Percentiles rank a stretch among this genome's conserved stretches.
Evolutionary conservation across 2,329 filamentous ascomycete genomes (phyloP).

Genomic region (Penicillium sp.): DNA sequence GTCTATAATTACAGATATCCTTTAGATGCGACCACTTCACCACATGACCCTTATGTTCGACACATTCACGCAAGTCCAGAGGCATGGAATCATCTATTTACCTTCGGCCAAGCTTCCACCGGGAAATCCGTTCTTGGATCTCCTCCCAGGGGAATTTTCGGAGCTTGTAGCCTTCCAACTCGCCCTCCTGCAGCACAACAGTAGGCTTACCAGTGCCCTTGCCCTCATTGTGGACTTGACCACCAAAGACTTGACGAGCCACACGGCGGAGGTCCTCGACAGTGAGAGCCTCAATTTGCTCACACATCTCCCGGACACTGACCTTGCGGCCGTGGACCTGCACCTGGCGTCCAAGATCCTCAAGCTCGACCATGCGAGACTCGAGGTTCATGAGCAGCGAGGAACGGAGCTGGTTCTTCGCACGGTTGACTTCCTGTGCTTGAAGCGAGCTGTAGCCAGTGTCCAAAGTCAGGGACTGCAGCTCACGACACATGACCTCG

Average conservation of each 20-base stretch:
- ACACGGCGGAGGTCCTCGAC: slow-evolving; percentile 78
- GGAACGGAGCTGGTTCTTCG: slow-evolving; percentile 93
- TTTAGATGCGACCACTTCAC: slow-evolving; percentile 1
- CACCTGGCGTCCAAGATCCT: slow-evolving; percentile 90
- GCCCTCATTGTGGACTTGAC: slow-evolving; percentile 71
- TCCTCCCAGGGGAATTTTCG: slow-evolving; percentile 77
- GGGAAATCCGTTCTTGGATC: slow-evolving; percentile 80
- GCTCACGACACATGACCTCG: slow-evolving; percentile 90
- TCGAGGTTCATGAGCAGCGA: slow-evolving; percentile 96
- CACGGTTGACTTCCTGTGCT: slow-evolving; percentile 76
- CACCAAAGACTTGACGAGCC: slow-evolving; percentile 73
- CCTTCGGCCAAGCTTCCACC: slow-evolving; percentile 74
- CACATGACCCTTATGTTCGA: background rate
- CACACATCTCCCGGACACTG: slow-evolving; percentile 89
- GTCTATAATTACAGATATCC: slow-evolving; percentile 15
- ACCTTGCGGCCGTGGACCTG: slow-evolving; percentile 95
- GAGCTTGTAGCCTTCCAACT: slow-evolving; percentile 65
- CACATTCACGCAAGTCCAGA: background rate
- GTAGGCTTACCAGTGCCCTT: slow-evolving; percentile 83
- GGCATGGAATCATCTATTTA: slow-evolving; percentile 33
- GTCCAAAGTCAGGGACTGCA: slow-evolving; percentile 73
- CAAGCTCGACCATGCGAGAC: slow-evolving; percentile 93
- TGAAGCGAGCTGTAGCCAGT: slow-evolving; percentile 70
- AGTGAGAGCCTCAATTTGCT: slow-evolving; percentile 76
- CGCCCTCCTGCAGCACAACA: slow-evolving; percentile 89